phyloP scores from a whole-genome alignment of 1,139 yeast species.

The Nakaseomyces sp. region DNA sequence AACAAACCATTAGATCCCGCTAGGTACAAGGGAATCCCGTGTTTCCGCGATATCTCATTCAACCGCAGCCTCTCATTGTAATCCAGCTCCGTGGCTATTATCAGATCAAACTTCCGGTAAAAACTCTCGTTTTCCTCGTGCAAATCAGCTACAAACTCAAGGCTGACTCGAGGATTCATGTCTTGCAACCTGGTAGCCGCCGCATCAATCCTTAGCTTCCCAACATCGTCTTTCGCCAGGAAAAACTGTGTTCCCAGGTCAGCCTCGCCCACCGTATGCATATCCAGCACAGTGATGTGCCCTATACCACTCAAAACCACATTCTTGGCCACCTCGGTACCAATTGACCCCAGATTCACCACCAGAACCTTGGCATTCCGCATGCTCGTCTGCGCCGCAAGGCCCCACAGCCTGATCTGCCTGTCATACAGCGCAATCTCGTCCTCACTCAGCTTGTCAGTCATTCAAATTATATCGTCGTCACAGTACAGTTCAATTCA shows the following conservation, averaged over 20 bases:
- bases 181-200: conserved; percentile 53
- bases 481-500: too few species aligned
- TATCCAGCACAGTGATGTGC: conserved; percentile 60
- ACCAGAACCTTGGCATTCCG: conserved; percentile 64
- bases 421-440: conserved; percentile 91
- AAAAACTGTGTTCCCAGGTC: conserved; percentile 79
- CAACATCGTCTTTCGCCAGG: conserved; percentile 50
- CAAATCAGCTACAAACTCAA: conserved; percentile 39
- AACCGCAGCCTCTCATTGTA: conserved; percentile 35
- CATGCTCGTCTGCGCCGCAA: conserved; percentile 80
- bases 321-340: conserved; percentile 76
- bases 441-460: conserved; percentile 37
- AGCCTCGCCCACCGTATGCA: conserved; percentile 43
- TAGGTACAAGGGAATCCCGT: conserved; percentile 57
- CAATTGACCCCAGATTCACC: conserved; percentile 61
- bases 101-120: conserved; percentile 55
- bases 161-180: conserved; percentile 67
- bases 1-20: conserved; percentile 70
- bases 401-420: conserved; percentile 93
- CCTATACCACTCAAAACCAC: conserved; percentile 86
- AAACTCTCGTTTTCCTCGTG: too few species aligned
- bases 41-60: conserved; percentile 47
- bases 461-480: neutral
- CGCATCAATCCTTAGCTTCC: conserved; percentile 46
- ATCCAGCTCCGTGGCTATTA: conserved; percentile 64